Evolutionary conservation across 768 basidiomycete species (phyloP).

Genomic region (Goffeauzyma gilvescens): DNA sequence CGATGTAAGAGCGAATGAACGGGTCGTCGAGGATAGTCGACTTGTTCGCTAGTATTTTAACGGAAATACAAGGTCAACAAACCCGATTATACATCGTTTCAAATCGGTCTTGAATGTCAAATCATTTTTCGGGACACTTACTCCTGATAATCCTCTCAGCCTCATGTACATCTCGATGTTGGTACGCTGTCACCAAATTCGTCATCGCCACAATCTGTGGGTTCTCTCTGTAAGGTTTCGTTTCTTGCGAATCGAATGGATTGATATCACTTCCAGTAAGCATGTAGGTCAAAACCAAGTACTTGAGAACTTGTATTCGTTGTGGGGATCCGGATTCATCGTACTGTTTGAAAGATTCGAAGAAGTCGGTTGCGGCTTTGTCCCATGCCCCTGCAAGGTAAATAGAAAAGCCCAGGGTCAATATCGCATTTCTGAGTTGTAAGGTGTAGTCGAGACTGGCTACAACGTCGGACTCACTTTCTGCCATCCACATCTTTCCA

Average conservation of each 20-base stretch:
- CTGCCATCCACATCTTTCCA: conserved; percentile 99
- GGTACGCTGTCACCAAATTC: conserved; percentile 87
- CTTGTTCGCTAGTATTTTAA: conserved; percentile 50
- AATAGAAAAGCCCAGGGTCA: not conserved
- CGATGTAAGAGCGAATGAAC: conserved; percentile 90
- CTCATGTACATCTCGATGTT: conserved; percentile 84
- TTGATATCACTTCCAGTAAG: conserved; percentile 95
- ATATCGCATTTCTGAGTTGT: not conserved
- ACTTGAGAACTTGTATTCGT: conserved; percentile 93
- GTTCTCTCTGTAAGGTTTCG: conserved; percentile 95
- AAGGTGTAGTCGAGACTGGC: not conserved
- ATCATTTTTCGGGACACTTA: conserved; percentile 27
- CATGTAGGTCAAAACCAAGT: conserved; percentile 95
- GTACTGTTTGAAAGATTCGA: conserved; percentile 95
- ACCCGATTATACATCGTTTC: not conserved
- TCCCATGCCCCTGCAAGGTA: conserved; percentile 65
- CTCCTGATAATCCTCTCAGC: conserved; percentile 89
- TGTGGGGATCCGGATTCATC: conserved; percentile 95
- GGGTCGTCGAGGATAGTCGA: conserved; percentile 88
- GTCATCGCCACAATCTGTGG: conserved; percentile 98
- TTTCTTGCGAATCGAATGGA: conserved; percentile 98
- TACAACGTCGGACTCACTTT: conserved; percentile 44
- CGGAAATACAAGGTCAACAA: not conserved
- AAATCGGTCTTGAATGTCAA: not conserved
- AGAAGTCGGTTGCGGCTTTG: conserved; percentile 90